phyloP scores from a whole-genome alignment of 164 flowering plant species.

The Berberis thunbergii region DNA sequence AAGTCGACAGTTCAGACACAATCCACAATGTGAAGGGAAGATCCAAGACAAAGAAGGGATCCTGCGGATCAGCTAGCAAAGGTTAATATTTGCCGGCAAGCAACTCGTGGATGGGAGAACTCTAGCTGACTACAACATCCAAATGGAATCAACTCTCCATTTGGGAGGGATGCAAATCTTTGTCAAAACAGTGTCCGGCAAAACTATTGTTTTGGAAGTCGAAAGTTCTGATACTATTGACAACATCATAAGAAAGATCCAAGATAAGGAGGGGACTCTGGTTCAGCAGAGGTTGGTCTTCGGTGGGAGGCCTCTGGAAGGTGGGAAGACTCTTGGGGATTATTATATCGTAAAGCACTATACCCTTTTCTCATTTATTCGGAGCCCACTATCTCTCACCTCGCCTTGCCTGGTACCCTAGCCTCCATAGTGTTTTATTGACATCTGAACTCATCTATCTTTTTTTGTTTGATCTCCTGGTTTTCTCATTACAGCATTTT shows the following conservation, averaged over 20 bases:
- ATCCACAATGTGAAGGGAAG: no score
- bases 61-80: no score
- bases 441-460: no score
- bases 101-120: not conserved
- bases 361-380: no score
- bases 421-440: no score
- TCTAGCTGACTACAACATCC: not conserved
- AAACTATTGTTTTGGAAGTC: not conserved
- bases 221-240: not conserved
- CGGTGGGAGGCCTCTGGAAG: not conserved
- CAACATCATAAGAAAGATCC: not conserved
- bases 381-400: no score
- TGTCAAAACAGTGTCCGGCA: not conserved
- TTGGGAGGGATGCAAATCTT: not conserved
- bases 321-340: not conserved
- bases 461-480: no score
- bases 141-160: not conserved
- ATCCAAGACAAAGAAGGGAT: no score
- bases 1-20: no score
- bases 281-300: not conserved
- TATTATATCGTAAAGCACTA: not conserved
- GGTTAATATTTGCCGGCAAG: not conserved
- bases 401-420: no score
- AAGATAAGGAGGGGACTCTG: no score
- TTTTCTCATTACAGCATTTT: no score